A percentile compares a stretch with the other conserved stretches of the same genome.
phyloP scores from a whole-genome alignment of 2,329 filamentous ascomycete genomes.

The Diplodia sapinea region DNA sequence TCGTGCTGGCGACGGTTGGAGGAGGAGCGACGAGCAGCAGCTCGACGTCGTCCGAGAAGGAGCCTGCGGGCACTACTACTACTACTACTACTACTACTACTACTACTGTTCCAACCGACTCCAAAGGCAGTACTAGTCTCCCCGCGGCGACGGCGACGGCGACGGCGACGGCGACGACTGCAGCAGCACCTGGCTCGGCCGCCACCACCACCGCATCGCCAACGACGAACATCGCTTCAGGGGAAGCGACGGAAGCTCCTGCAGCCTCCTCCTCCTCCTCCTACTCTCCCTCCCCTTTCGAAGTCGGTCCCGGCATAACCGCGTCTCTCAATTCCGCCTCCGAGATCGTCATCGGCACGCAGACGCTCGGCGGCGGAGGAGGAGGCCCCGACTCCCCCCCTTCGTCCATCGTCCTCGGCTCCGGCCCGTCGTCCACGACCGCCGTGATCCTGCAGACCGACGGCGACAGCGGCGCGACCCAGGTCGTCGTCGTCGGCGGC shows the following conservation, averaged over 20 bases:
- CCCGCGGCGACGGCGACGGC: background rate
- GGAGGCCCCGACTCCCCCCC: no score
- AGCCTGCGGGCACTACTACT: no score
- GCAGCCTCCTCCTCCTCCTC: no score
- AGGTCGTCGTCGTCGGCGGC: background rate
- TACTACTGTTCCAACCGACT: background rate
- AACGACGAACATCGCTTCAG: background rate
- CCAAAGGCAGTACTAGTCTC: background rate
- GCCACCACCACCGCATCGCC: background rate
- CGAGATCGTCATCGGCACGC: background rate
- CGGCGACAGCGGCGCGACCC: no score
- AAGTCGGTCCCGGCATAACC: conserved; percentile 5
- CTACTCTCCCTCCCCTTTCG: background rate
- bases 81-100: no score
- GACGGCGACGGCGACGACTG: background rate
- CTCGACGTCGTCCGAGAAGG: background rate
- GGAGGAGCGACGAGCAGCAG: no score
- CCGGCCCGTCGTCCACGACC: no score
- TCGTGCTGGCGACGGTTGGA: background rate
- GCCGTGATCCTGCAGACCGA: no score
- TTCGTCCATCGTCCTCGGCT: no score
- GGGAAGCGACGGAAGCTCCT: background rate
- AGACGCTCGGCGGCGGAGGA: no score
- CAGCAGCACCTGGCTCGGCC: background rate
- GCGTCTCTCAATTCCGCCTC: conserved; percentile 11